Conservation (phyloP, 2,329 filamentous ascomycete genomes). For the Hortaea werneckii region DNA sequence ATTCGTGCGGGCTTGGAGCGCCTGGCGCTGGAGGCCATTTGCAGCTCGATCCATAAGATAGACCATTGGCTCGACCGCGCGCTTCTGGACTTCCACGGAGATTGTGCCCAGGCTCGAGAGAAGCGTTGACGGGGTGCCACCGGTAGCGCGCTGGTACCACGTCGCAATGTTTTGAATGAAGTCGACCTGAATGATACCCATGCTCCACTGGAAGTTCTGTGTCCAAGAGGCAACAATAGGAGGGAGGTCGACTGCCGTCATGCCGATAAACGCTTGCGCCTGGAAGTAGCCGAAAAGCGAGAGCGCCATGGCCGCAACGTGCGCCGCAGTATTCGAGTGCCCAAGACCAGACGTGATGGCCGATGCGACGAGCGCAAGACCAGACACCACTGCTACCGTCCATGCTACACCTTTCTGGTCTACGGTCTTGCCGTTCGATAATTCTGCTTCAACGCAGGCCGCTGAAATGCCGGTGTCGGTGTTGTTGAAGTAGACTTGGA, state of each 20-base stretch:
- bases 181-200: slow-evolving; percentile 83
- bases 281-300: slow-evolving; percentile 96
- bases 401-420: slow-evolving; percentile 82
- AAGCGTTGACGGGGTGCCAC: slow-evolving; percentile 70
- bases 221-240: slow-evolving; percentile 89
- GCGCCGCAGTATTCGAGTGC: slow-evolving; percentile 86
- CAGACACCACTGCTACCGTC: slow-evolving; percentile 79
- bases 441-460: slow-evolving; percentile 75
- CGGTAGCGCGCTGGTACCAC: slow-evolving; percentile 92
- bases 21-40: slow-evolving; percentile 27
- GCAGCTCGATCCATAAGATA: slow-evolving; percentile 46
- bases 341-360: slow-evolving; percentile 83
- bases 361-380: slow-evolving; percentile 71
- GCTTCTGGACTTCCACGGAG: slow-evolving; percentile 76
- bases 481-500: slow-evolving; percentile 71
- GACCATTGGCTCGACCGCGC: slow-evolving; percentile 38
- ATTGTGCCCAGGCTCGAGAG: slow-evolving; percentile 63
- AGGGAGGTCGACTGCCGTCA: slow-evolving; percentile 70
- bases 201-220: slow-evolving; percentile 96
- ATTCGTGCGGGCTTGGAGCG: slow-evolving; percentile 30
- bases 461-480: slow-evolving; percentile 54
- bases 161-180: slow-evolving; percentile 85
- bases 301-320: slow-evolving; percentile 85
- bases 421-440: slow-evolving; percentile 89
- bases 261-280: slow-evolving; percentile 80